phyloP scores from a whole-genome alignment of 2,329 filamentous ascomycete genomes.

The Ophiostoma quercus region DNA sequence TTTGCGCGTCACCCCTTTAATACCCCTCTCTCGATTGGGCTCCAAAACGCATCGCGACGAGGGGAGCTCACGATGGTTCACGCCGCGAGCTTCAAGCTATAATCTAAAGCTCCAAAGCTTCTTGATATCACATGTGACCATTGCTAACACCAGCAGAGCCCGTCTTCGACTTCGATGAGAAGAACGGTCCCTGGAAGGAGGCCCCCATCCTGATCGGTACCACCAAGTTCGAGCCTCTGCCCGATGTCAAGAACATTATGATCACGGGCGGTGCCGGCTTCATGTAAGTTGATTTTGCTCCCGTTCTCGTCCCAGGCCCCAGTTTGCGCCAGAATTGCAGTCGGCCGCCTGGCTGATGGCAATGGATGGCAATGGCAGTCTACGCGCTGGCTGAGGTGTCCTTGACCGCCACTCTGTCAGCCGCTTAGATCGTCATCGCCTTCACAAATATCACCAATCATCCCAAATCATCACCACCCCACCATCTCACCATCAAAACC shows the following conservation, averaged over 20 bases:
- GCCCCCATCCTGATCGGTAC: conserved; percentile 65
- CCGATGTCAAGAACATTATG: conserved; percentile 73
- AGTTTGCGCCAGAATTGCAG: not conserved
- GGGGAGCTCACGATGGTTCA: not conserved
- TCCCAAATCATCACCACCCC: not conserved
- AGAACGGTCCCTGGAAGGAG: conserved; percentile 63
- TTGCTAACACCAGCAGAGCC: conserved; percentile 26
- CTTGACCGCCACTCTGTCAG: conserved; percentile 1
- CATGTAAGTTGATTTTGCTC: conserved; percentile 54
- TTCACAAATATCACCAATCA: not conserved
- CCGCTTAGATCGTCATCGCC: not conserved
- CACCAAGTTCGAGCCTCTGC: conserved; percentile 63
- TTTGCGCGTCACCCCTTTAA: conserved; percentile 11
- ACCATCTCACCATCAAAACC: too few species aligned
- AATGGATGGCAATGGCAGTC: not conserved
- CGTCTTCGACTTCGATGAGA: conserved; percentile 46
- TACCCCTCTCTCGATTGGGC: conserved; percentile 12
- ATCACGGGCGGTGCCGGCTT: conserved; percentile 80
- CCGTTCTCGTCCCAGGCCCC: conserved; percentile 30
- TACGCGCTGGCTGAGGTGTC: not conserved
- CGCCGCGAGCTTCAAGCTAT: not conserved
- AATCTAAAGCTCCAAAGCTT: not conserved
- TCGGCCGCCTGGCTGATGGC: not conserved
- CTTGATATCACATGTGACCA: not conserved
- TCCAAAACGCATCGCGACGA: not conserved